Evolutionary conservation across 495 filamentous ascomycete species (phyloP).

Genomic region (Lindgomyces ingoldianus): DNA sequence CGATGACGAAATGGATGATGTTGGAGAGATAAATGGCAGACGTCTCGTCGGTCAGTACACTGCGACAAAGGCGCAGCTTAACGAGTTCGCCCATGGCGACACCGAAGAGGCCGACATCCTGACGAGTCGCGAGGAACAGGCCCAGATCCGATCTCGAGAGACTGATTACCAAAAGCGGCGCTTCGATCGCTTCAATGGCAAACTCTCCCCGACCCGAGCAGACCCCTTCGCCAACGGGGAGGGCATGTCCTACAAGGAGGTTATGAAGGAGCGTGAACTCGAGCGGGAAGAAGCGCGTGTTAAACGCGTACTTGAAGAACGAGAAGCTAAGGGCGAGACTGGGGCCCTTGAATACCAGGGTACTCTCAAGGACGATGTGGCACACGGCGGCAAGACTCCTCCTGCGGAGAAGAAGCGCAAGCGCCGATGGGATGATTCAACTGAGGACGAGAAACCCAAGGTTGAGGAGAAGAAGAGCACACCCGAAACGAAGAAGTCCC

Average conservation of each 20-base stretch:
- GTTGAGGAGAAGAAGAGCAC: neutral
- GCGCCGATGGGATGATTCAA: slow-evolving; percentile 78
- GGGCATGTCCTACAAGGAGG: slow-evolving; percentile 80
- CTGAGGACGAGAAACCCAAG: slow-evolving; percentile 51
- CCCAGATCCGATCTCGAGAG: slow-evolving; percentile 86
- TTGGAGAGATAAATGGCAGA: slow-evolving; percentile 68
- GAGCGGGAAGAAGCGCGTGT: slow-evolving; percentile 95
- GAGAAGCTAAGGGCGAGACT: slow-evolving; percentile 62
- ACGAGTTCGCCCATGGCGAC: slow-evolving; percentile 85
- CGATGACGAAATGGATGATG: slow-evolving; percentile 80
- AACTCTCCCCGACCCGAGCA: slow-evolving; percentile 80
- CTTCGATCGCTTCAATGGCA: slow-evolving; percentile 82
- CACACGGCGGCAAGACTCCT: slow-evolving; percentile 29
- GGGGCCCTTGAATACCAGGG: slow-evolving; percentile 37
- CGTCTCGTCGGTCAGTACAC: slow-evolving; percentile 96
- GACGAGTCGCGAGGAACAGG: slow-evolving; percentile 81
- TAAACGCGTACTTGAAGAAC: slow-evolving; percentile 74
- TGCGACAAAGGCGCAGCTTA: slow-evolving; percentile 83
- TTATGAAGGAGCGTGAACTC: slow-evolving; percentile 88
- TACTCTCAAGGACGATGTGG: slow-evolving; percentile 34
- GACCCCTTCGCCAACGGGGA: slow-evolving; percentile 80
- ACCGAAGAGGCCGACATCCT: slow-evolving; percentile 91
- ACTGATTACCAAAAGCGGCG: slow-evolving; percentile 97
- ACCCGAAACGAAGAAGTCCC: slow-evolving; percentile 5
- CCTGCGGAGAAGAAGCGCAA: slow-evolving; percentile 64